Evolutionary conservation across 805 yeast species (phyloP).

Genomic region (Candida ascalaphidarum): DNA sequence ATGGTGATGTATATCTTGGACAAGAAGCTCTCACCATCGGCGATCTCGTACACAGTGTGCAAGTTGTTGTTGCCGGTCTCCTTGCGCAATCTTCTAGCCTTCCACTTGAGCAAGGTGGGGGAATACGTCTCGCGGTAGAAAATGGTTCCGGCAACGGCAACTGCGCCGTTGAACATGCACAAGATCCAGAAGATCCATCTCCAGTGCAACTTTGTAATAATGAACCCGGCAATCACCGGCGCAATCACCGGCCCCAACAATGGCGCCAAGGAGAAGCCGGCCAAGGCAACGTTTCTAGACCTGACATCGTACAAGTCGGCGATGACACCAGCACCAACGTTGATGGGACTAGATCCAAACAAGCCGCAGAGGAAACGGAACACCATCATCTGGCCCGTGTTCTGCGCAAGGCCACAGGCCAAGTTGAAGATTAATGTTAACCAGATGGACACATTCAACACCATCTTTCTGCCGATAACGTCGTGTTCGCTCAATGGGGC

Average conservation of each 20-base stretch:
- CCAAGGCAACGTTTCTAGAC: conserved; percentile 24
- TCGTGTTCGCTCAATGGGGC: conserved; percentile 32
- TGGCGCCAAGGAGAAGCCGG: conserved; percentile 29
- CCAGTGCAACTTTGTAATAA: conserved; percentile 24
- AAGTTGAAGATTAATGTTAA: conserved; percentile 23
- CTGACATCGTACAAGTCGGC: conserved; percentile 28
- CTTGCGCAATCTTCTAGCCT: conserved; percentile 19
- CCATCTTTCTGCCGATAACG: conserved; percentile 24
- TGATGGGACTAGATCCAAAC: conserved; percentile 29
- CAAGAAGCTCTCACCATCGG: conserved; percentile 17
- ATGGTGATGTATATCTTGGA: conserved; percentile 16
- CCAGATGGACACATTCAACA: conserved; percentile 27
- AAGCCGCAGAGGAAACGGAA: conserved; percentile 28
- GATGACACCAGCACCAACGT: conserved; percentile 31
- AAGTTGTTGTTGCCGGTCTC: conserved; percentile 26
- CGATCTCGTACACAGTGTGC: conserved; percentile 29
- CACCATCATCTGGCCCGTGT: conserved; percentile 23
- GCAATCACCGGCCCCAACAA: conserved; percentile 30
- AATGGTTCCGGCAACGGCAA: conserved; percentile 21
- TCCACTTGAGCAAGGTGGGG: conserved; percentile 21
- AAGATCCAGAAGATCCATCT: conserved; percentile 29
- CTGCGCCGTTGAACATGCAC: conserved; percentile 24
- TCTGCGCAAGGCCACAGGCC: conserved; percentile 26
- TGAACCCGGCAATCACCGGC: conserved; percentile 27
- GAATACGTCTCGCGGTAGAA: conserved; percentile 27